Evolutionary conservation across 2,329 filamentous ascomycete species (phyloP), one percentile per base, ranked within the genome.

Genomic region (Aplosporella prunicola): DNA sequence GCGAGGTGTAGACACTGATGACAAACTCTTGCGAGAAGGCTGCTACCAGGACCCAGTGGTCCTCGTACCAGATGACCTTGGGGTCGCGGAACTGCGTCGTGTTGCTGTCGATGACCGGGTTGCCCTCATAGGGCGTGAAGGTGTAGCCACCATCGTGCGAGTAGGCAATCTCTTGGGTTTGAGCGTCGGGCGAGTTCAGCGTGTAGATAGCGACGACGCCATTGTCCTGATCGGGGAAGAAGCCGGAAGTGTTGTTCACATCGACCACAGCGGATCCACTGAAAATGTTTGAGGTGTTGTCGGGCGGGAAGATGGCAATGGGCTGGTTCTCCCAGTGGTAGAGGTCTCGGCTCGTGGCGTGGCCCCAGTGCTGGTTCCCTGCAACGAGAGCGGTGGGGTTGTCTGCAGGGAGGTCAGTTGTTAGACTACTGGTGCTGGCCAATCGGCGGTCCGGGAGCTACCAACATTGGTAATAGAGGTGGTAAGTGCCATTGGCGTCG

Each of bases 311-410:
- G 56, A 82, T 59, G 8, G 76, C 76, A 44, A 81, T 74, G 5
- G 71, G 69, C 48, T 80, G 76, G 44, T 80, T 79, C 1, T 61
- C 62, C 78, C 77, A 82, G 41, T 72, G 69, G 47, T 76, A 79
- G 2, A 81, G 58, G 47, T 82, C 76, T 10, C 57, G 49, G 20
- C 69, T 75, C 2, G 76, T 80, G 2, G 76, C 76, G 48, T 81
- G 77, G 8, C 78, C 77, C 78, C 77, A 81, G 47, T 80, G 75
- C 48, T 79, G 70, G 42, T 77, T 74, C 2, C 74, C 74, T 5
- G 61, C 69, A 1, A 70, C 63, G 6, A 58, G 55, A 2, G 50
- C 66, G 0, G 62, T 62, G 1, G 71, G 69, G 39, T 73, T 72
- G 45, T 71, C 65, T 68, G 29, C 39, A 33, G 31, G n/a, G 42